Percentiles rank a stretch among this genome's conserved stretches.
Conservation (phyloP, 2,329 filamentous ascomycete species). For the Microdochium nivale region DNA sequence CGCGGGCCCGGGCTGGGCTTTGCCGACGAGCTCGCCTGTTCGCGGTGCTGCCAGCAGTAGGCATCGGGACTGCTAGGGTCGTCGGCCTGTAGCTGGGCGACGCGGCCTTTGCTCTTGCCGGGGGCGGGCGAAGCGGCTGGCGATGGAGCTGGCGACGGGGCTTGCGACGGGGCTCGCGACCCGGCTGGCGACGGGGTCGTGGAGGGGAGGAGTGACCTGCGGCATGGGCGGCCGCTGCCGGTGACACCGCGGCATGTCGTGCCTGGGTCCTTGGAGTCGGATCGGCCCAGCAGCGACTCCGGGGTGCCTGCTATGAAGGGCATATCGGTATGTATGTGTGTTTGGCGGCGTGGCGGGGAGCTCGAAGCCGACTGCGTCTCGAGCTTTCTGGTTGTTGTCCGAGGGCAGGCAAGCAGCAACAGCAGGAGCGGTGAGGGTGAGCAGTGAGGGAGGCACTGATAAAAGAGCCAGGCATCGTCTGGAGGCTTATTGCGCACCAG, state of each 20-base stretch:
- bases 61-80: slow-evolving; percentile 50
- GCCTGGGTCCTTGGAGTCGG: slow-evolving; percentile 75
- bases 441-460: too few relatives aligned
- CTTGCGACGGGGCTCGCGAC: too few relatives aligned
- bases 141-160: slow-evolving; percentile 27
- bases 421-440: too few relatives aligned
- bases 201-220: slow-evolving; percentile 55
- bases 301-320: slow-evolving; percentile 66
- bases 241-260: slow-evolving; percentile 88
- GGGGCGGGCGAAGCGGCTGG: slow-evolving; percentile 13
- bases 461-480: too few relatives aligned
- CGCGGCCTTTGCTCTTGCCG: slow-evolving; percentile 16
- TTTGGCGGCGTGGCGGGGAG: neutral
- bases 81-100: slow-evolving; percentile 27
- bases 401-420: too few relatives aligned
- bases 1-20: slow-evolving; percentile 36
- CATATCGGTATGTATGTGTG: slow-evolving; percentile 30
- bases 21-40: slow-evolving; percentile 57
- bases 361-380: too few relatives aligned
- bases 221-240: slow-evolving; percentile 71
- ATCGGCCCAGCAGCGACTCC: slow-evolving; percentile 68
- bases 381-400: too few relatives aligned
- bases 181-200: slow-evolving; percentile 20
- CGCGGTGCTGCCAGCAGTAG: slow-evolving; percentile 94
- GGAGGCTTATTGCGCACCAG: too few relatives aligned